These are phyloP conservation scores for Phlebiopsis gigantea DNA, from an alignment of 768 basidiomycete genomes.

Conservation along the genomic window DNA sequence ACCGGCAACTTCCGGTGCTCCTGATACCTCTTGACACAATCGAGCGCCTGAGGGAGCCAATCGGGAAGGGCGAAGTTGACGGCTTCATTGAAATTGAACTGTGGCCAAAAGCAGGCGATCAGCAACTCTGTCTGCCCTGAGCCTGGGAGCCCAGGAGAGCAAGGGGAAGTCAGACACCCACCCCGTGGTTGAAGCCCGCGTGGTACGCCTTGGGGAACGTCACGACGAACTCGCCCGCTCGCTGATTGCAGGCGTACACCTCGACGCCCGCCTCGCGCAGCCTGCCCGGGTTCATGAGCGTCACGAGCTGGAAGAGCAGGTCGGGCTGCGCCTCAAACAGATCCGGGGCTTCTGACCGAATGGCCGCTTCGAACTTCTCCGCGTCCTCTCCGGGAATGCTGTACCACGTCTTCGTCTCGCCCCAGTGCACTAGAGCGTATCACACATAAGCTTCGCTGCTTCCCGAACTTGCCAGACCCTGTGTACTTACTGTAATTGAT, in stretches of 20 bases:
- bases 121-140: slow-evolving; percentile 2
- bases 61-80: slow-evolving; percentile 97
- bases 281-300: slow-evolving; percentile 92
- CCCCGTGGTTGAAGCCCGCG: slow-evolving; percentile 97
- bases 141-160: neutral
- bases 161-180: slow-evolving; percentile 35
- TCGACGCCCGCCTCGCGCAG: slow-evolving; percentile 84
- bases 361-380: slow-evolving; percentile 93
- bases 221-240: slow-evolving; percentile 95
- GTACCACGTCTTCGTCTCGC: slow-evolving; percentile 99
- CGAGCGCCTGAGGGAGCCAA: slow-evolving; percentile 84
- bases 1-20: slow-evolving; percentile 91
- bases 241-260: slow-evolving; percentile 92
- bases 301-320: slow-evolving; percentile 94
- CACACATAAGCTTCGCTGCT: slow-evolving; percentile 9
- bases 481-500: slow-evolving; percentile 80
- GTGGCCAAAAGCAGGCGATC: slow-evolving; percentile 1
- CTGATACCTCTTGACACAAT: slow-evolving; percentile 86
- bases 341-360: slow-evolving; percentile 92
- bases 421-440: slow-evolving; percentile 81
- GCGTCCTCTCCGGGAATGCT: slow-evolving; percentile 95
- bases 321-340: slow-evolving; percentile 97
- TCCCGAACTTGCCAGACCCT: neutral
- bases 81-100: slow-evolving; percentile 99
- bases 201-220: slow-evolving; percentile 98